A percentile compares a stretch with the other conserved stretches of the same genome.
phyloP scores from a whole-genome alignment of 768 basidiomycete species.

The Dendrothele bispora region DNA sequence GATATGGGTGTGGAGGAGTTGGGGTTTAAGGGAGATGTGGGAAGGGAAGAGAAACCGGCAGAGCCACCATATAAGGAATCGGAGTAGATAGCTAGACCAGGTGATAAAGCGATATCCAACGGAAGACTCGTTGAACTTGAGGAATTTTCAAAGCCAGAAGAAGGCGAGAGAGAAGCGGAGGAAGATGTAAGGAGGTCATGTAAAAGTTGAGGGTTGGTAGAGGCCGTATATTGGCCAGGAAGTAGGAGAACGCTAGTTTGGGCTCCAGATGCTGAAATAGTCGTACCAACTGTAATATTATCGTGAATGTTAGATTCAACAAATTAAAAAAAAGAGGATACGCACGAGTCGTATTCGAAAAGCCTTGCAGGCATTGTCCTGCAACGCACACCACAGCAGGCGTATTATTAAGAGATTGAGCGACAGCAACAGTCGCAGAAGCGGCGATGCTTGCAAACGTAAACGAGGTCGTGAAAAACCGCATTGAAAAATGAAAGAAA shows the following conservation, averaged over 20 bases:
- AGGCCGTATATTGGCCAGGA: slow-evolving; percentile 73
- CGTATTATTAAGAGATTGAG: too few relatives aligned
- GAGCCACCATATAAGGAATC: slow-evolving; percentile 65
- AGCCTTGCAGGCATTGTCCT: slow-evolving; percentile 85
- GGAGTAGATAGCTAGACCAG: slow-evolving; percentile 67
- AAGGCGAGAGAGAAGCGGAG: slow-evolving; percentile 55
- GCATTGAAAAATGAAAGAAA: too few relatives aligned
- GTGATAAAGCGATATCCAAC: slow-evolving; percentile 61
- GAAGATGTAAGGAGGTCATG: slow-evolving; percentile 67
- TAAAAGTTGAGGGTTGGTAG: slow-evolving; percentile 71
- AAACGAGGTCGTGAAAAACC: too few relatives aligned
- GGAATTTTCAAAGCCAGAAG: slow-evolving; percentile 65
- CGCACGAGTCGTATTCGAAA: slow-evolving; percentile 68
- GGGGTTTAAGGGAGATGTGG: slow-evolving; percentile 43
- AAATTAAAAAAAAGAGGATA: slow-evolving; percentile 4
- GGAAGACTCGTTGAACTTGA: slow-evolving; percentile 58
- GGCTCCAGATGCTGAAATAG: slow-evolving; percentile 55
- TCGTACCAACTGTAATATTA: slow-evolving; percentile 68
- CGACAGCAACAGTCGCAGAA: too few relatives aligned
- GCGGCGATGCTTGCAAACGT: too few relatives aligned
- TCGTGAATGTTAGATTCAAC: neutral
- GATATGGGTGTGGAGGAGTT: slow-evolving; percentile 52
- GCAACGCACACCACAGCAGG: slow-evolving; percentile 84
- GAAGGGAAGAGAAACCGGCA: slow-evolving; percentile 57
- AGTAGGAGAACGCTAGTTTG: slow-evolving; percentile 61